A percentile compares a stretch with the other conserved stretches of the same genome.
Conservation (phyloP, 352 stramenopile species). For the Saprolegnia diclina region DNA sequence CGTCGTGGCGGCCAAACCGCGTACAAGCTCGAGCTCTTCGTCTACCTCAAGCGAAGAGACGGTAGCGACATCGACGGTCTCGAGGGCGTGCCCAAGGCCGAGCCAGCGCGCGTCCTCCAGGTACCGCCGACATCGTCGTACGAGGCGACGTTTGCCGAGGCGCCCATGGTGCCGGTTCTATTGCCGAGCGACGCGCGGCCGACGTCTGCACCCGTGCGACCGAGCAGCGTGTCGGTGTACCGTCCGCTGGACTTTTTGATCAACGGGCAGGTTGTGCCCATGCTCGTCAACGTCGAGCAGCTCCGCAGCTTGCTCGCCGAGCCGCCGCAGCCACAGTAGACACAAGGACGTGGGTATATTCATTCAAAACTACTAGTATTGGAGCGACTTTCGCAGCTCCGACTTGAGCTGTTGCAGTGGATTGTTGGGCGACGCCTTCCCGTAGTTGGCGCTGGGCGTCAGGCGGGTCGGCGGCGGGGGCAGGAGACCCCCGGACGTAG, state of each 20-base stretch:
- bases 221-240: neutral
- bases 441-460: neutral
- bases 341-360: neutral
- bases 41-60: constrained; percentile 1
- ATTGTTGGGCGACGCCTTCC: neutral
- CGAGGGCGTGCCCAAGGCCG: neutral
- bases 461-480: neutral
- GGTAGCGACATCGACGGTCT: neutral
- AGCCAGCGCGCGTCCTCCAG: neutral
- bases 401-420: neutral
- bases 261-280: neutral
- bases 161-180: too few species aligned
- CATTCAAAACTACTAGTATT: neutral
- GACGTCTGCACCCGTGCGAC: neutral
- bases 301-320: neutral
- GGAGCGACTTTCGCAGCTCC: neutral
- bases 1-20: neutral
- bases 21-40: constrained; percentile 9
- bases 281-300: neutral
- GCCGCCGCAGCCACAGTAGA: neutral
- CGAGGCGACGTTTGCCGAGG: neutral
- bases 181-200: neutral
- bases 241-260: neutral
- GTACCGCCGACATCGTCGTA: neutral
- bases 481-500: neutral